Evolutionary conservation across 805 yeast genomes (phyloP).

Genomic region (Priceomyces castillae): DNA sequence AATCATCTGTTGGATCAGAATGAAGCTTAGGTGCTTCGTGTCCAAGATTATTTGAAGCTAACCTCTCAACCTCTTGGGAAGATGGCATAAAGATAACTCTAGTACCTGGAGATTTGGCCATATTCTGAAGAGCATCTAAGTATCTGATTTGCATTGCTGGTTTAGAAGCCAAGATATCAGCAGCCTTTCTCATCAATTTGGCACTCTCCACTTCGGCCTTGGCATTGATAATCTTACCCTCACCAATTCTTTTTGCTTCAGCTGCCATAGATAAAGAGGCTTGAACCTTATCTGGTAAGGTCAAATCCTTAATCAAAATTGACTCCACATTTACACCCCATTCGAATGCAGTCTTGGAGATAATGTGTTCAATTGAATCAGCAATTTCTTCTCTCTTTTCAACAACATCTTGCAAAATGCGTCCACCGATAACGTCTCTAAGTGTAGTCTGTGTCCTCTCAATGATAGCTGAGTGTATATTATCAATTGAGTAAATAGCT

Average conservation of each 20-base stretch:
- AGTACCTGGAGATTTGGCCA: constrained; percentile 61
- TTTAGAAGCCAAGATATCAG: constrained; percentile 69
- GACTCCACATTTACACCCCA: constrained; percentile 75
- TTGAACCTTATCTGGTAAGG: constrained; percentile 53
- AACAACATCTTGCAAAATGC: constrained; percentile 66
- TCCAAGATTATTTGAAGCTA: constrained; percentile 27
- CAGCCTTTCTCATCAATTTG: constrained; percentile 74
- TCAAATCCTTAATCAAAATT: constrained; percentile 64
- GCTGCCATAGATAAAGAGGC: constrained; percentile 69
- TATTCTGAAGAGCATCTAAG: constrained; percentile 73
- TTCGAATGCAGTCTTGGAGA: constrained; percentile 56
- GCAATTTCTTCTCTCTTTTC: constrained; percentile 74
- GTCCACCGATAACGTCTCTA: constrained; percentile 67
- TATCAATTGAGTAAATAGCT: constrained; percentile 56
- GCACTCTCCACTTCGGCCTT: constrained; percentile 76
- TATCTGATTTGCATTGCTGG: constrained; percentile 79
- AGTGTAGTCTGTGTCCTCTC: constrained; percentile 73
- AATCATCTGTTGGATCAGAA: constrained; percentile 7
- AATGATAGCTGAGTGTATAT: constrained; percentile 53
- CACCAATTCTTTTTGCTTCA: constrained; percentile 73
- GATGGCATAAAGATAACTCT: constrained; percentile 75
- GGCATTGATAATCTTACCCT: constrained; percentile 70
- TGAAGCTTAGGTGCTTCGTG: constrained; percentile 7
- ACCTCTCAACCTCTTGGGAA: constrained; percentile 39
- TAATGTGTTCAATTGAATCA: constrained; percentile 57